Evolutionary conservation across 768 basidiomycete genomes (phyloP), one percentile per base, ranked within the genome.

Genomic region (Phlegmacium glaucopus): DNA sequence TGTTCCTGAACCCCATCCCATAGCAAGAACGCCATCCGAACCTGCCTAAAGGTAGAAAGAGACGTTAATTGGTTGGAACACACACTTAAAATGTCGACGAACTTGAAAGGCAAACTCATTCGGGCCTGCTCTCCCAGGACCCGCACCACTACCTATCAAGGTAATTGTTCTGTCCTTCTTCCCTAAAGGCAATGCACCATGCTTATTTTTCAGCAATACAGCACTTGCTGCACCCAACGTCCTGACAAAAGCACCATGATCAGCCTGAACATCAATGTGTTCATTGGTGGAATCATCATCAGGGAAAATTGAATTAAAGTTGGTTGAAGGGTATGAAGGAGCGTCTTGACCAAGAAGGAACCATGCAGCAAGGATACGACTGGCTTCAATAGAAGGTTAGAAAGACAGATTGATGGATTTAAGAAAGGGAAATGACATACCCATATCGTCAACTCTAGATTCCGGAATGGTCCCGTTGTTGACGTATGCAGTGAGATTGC

Each of bases 401-500:
- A 10, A 12, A 41, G n/a, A 38, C 51, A 6, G 11, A n/a, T 15
- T 30, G 41, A 15, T n/a, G 26, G 10, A 11, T 16, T 6, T 12
- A 12, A 3, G 9, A 30, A 37, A 18, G 4, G 54, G 12, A 59
- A 57, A 32, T 10, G 13, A 70, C 73, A 57, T 64, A 71, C 80
- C 83, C 87, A 92, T 91, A 60, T 94, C 90, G 45, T 85, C 81
- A 5, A 88, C 65, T 5, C 88, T 79, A 3, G 72, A 60, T 52
- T 75, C 70, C 0, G 85, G 74, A 43, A 94, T 86, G 3, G 80
- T 83, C 34, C 82, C 83, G 59, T 92, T 87, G 39, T 75, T 66
- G 13, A 94, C 88, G 41, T 74, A 82, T 22, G 70, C 70, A 1
- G 82, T 84, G 27, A 92, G 72, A 61, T 84, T 88, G 1, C 59